phyloP scores from a whole-genome alignment of 176 grass and related monocot genomes.

The Triticum aestivum region DNA sequence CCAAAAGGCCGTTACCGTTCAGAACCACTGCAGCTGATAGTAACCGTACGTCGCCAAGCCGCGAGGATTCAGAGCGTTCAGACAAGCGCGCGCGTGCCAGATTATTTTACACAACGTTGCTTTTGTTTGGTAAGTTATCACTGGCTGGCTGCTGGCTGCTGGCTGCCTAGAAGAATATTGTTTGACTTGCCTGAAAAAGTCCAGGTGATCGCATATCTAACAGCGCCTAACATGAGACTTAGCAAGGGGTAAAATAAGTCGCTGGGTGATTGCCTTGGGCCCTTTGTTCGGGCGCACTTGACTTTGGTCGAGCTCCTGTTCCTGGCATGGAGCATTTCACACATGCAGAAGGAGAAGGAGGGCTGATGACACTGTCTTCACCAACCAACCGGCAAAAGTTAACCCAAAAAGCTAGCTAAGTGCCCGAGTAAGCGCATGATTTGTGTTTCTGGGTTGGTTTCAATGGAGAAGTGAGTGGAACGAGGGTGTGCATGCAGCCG shows the following conservation, averaged over 20 bases:
- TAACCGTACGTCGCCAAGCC: conserved; percentile 24
- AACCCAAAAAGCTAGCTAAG: neutral
- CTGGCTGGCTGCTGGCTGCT: conserved; percentile 22
- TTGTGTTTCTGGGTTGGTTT: neutral
- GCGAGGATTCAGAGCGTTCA: neutral
- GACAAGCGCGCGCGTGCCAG: neutral
- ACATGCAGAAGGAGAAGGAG: neutral
- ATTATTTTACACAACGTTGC: neutral
- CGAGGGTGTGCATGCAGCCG: neutral
- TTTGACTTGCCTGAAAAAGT: conserved; percentile 19
- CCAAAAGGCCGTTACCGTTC: conserved; percentile 25
- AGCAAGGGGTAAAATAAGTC: neutral
- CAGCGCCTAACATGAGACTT: conserved; percentile 37
- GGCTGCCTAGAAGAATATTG: neutral
- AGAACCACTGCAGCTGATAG: neutral
- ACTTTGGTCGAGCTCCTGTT: conserved; percentile 21
- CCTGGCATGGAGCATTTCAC: neutral
- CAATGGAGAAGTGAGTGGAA: neutral
- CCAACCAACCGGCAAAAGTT: conserved; percentile 12
- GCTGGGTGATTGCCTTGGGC: neutral
- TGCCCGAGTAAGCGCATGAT: conserved; percentile 27
- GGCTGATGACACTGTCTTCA: conserved; percentile 15
- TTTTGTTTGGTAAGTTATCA: conserved; percentile 39
- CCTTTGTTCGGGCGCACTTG: conserved; percentile 27
- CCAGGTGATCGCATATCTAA: conserved; percentile 24